Evolutionary conservation across 768 basidiomycete genomes (phyloP), one percentile per base, ranked within the genome.

Genomic region (Tylopilus sp.): DNA sequence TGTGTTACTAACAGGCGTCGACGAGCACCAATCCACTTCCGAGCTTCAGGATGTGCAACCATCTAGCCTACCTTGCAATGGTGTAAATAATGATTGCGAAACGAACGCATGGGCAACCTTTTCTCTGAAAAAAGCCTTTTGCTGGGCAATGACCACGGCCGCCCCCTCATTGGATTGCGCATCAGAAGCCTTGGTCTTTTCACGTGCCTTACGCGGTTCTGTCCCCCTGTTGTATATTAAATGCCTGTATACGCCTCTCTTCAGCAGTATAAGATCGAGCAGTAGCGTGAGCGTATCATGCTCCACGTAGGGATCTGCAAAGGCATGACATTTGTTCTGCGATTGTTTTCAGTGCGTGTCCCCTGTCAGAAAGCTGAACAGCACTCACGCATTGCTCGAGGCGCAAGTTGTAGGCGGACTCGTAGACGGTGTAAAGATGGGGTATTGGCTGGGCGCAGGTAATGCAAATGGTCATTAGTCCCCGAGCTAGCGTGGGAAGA

Each of bases 291-390:
- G 71, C 0, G 76, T 72, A 65, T 92, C 89, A 56, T 92, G 86
- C 65, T 94, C 91, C 54, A 92, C 88, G 60, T 92, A 93, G 52
- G 89, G 89, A 69, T 94, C 92, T 0, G 85, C 89, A 62, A 92
- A 91, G 25, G 73, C 70, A 33, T 76, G 77, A 62, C 88, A 89
- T 49, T 72, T 72, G 24, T 73, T 70, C 87, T 88, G 57, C n/a
- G 26, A 11, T 22, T 41, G 43, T 16, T 44, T 55, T 61, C 46
- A 61, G 41, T 51, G 30, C 31, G 28, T 50, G 29, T 9, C 29
- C 24, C 24, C 19, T 42, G 25, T 42, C n/a, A 38, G 2, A 48
- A 25, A 4, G 24, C 30, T 14, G 16, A 16, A 58, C 16, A 34
- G 8, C 36, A 81, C 87, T 61, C 44, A 92, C 90, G 67, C 91